Percentiles rank a stretch among this genome's conserved stretches.
Evolutionary conservation across 805 yeast genomes (phyloP).

Genomic region (Saccharomycopsis fermentans): DNA sequence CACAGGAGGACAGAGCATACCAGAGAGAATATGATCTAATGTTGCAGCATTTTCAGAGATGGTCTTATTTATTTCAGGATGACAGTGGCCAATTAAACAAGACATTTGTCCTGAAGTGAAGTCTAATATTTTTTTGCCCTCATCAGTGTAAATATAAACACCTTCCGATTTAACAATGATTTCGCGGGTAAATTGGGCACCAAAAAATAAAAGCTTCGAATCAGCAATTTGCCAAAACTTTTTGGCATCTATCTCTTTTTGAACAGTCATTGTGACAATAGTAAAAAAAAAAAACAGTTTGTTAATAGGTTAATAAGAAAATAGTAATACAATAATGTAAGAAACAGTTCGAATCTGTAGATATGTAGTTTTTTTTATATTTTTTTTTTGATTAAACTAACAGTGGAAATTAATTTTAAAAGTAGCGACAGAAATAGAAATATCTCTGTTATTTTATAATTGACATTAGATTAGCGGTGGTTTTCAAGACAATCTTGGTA

Average conservation of each 20-base stretch:
- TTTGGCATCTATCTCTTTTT: background rate
- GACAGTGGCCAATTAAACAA: slow-evolving; percentile 24
- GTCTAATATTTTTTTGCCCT: slow-evolving; percentile 22
- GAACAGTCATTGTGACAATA: background rate
- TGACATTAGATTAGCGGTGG: no score
- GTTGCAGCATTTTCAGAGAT: slow-evolving; percentile 21
- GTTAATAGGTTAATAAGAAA: no score
- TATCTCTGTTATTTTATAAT: no score
- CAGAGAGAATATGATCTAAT: slow-evolving; percentile 22
- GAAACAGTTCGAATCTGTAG: no score
- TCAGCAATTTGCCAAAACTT: slow-evolving; percentile 4
- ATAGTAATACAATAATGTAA: no score
- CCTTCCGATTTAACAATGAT: slow-evolving; percentile 19
- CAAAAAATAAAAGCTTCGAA: slow-evolving; percentile 3
- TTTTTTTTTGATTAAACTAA: no score
- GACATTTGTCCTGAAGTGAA: slow-evolving; percentile 25
- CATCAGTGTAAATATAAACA: slow-evolving; percentile 20
- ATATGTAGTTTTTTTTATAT: no score
- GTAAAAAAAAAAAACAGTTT: no score
- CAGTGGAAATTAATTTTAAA: no score
- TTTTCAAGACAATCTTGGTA: no score
- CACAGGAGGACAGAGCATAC: slow-evolving; percentile 25
- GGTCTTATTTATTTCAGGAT: slow-evolving; percentile 22
- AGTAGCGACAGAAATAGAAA: no score
- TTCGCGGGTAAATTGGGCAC: slow-evolving; percentile 5